Evolutionary conservation across 768 basidiomycete species (phyloP).

Genomic region (Ramaria rubella): DNA sequence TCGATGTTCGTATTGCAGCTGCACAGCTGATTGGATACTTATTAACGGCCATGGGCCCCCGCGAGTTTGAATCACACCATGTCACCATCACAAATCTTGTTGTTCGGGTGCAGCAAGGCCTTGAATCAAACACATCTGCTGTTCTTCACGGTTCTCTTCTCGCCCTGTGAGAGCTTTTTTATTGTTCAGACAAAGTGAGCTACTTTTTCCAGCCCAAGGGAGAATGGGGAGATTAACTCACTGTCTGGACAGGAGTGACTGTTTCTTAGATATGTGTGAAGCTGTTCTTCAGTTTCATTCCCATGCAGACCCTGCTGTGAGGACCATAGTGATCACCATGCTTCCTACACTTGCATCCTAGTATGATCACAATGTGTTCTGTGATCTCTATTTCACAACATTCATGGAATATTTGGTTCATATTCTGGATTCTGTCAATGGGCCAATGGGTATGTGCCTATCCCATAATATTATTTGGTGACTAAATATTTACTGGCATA

Average conservation of each 20-base stretch:
- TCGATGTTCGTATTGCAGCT: conserved; percentile 35
- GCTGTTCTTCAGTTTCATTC: conserved; percentile 37
- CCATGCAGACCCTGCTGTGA: conserved; percentile 37
- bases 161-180: conserved; percentile 36
- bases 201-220: background rate
- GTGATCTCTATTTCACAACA: conserved; percentile 33
- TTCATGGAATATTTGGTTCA: conserved; percentile 37
- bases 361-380: conserved; percentile 37
- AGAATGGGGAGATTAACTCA: background rate
- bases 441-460: background rate
- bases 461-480: background rate
- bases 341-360: conserved; percentile 40
- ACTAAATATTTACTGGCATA: conserved; percentile 27
- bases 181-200: conserved; percentile 36
- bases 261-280: conserved; percentile 34
- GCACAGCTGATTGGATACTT: conserved; percentile 36
- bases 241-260: conserved; percentile 5
- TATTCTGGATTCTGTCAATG: conserved; percentile 24
- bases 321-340: conserved; percentile 37
- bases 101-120: conserved; percentile 32
- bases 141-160: conserved; percentile 37
- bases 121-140: conserved; percentile 31
- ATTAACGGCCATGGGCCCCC: conserved; percentile 30
- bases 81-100: conserved; percentile 30
- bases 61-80: conserved; percentile 20